Base-by-base conservation (phyloP, 495 filamentous ascomycete species). In the Hyphodiscus hymeniophilus region DNA sequence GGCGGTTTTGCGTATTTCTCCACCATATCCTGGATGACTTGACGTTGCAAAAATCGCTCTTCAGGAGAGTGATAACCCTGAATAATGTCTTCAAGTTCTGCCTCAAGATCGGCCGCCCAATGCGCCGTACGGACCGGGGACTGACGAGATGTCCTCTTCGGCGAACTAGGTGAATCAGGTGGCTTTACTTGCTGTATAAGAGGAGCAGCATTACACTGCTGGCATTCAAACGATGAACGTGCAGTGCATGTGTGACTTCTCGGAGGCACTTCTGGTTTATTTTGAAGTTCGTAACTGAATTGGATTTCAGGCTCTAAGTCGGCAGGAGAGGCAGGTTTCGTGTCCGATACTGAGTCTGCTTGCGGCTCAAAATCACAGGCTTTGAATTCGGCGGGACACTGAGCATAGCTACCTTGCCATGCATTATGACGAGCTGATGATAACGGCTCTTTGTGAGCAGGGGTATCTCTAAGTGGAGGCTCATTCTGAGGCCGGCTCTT, bases 1-100 rank as follows among this genome's bases (percentile, higher is more conserved):
- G 17, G 15, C 13, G 38, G 28, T 11, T 42, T 43, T 7, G 30
- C 31, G 35, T 31, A 56, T 1, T 47, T 43, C 3, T 43, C 43
- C 24, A 48, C 47, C 7, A 20, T 26, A 7, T 35, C 21, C 20
- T 50, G 17, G 7, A 45, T 40, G 18, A 22, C 6, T 1, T 16
- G 23, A 6, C 15, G 22, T n/a, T 35, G 17, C 23, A 12, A 26
- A 4, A 22, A 31, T 15, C 16, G 32, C 21, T 43, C 44, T 2
- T 45, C 30, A 7, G 18, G 16, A 36, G 16, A 4, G 7, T 45
- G 3, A 13, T 45, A 15, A 7, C 12, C 23, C 23, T 20, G 4
- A 16, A 18, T 8, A 3, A 20, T 17, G 7, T 48, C 26, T 33
- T 40, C 26, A 32, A 11, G 8, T 10, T 28, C 17, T 22, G 20